Conservation (phyloP, 352 stramenopile genomes). For the Phytophthora chlamydospora region DNA sequence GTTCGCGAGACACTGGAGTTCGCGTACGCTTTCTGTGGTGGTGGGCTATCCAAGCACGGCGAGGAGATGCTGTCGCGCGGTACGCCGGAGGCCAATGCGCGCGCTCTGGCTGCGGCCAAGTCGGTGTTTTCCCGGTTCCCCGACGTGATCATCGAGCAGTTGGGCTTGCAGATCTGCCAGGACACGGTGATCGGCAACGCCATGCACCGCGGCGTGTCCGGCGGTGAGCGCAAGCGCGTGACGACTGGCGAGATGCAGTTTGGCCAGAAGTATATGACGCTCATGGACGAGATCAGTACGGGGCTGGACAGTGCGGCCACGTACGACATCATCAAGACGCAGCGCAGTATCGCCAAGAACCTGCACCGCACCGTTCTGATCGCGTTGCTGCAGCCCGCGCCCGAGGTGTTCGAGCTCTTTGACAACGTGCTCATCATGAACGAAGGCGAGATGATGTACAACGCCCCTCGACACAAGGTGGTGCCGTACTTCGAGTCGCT, state of each 20-base stretch:
- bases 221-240: constrained; percentile 68
- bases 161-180: constrained; percentile 47
- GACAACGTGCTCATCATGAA: constrained; percentile 62
- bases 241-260: constrained; percentile 85
- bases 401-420: constrained; percentile 57
- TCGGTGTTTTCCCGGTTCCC: constrained; percentile 39
- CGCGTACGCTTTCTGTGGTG: constrained; percentile 31
- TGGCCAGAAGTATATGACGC: constrained; percentile 64
- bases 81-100: constrained; percentile 40
- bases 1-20: constrained; percentile 45
- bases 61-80: constrained; percentile 42
- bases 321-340: constrained; percentile 56
- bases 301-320: constrained; percentile 90
- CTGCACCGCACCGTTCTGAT: constrained; percentile 50
- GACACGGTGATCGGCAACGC: constrained; percentile 59
- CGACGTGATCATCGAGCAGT: constrained; percentile 50
- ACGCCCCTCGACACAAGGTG: constrained; percentile 59
- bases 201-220: constrained; percentile 60
- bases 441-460: constrained; percentile 88
- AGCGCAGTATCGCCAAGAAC: constrained; percentile 38
- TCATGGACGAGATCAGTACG: constrained; percentile 92
- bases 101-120: constrained; percentile 24
- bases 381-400: constrained; percentile 78
- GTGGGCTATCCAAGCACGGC: constrained; percentile 33
- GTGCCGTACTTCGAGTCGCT: constrained; percentile 73